A percentile compares a stretch with the other conserved stretches of the same genome.
Conservation (phyloP, 257 asterid genomes). For the Verbena officinalis region DNA sequence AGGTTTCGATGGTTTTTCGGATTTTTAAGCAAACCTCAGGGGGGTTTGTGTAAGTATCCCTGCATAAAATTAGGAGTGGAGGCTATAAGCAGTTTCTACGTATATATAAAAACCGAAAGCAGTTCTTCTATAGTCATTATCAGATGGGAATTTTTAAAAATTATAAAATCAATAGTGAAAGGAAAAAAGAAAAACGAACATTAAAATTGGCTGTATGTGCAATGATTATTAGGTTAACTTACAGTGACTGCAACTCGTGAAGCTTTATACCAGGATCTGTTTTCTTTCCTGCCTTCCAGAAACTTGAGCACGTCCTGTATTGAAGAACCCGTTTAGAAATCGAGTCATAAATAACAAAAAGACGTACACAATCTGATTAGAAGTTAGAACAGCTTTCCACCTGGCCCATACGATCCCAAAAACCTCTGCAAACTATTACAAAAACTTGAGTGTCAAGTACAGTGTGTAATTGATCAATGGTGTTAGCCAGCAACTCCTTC, state of each 20-base stretch:
- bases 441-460: constrained; percentile 77
- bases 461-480: constrained; percentile 61
- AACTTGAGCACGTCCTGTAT: constrained; percentile 79
- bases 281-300: constrained; percentile 72
- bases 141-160: too few species aligned
- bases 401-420: constrained; percentile 99
- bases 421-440: constrained; percentile 69
- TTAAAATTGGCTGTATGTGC: too few species aligned
- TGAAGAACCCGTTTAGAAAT: neutral
- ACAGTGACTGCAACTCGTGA: constrained; percentile 83
- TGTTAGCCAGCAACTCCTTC: constrained; percentile 65
- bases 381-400: constrained; percentile 26
- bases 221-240: constrained; percentile 36
- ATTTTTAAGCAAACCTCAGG: too few species aligned
- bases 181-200: too few species aligned
- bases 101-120: too few species aligned
- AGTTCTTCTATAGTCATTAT: too few species aligned
- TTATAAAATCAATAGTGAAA: too few species aligned
- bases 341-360: neutral
- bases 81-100: too few species aligned
- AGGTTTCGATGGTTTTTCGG: too few species aligned
- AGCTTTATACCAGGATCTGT: constrained; percentile 79
- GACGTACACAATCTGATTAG: neutral
- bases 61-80: too few species aligned
- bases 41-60: too few species aligned